Base-by-base conservation (phyloP, 2,329 filamentous ascomycete species). In the Clonostachys byssicola region DNA sequence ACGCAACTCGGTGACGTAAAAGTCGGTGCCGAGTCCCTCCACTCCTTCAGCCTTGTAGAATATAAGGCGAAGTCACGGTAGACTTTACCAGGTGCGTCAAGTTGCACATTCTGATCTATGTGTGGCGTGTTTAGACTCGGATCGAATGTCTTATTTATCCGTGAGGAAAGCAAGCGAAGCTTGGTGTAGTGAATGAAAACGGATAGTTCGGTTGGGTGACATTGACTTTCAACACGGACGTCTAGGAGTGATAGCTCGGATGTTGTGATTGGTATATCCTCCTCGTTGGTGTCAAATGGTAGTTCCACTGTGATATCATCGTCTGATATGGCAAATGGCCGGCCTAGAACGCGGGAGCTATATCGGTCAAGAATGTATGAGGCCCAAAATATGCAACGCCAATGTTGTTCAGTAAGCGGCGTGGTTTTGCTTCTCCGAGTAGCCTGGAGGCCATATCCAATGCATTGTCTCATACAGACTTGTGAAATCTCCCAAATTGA, bases 351-450 rank as follows among this genome's bases (percentile, higher is more conserved):
- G 1, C 62, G 63, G 3, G 70, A 73, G 49, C 65, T 72, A 40
- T 73, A 72, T 16, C 69, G 56, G 47, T 72, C 69, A 14, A 72
- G 64, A 16, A 71, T 59, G 45, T 73, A 73, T 50, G 64, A 70
- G 39, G 68, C 60, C 71, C 71, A 73, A 50, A 73, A 74, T 1
- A 73, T 62, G 2, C 69, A 55, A 1, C 68, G 60, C 38, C 57
- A 60, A 13, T 66, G 57, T 41, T 72, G 68, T 34, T 68, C 62
- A 12, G 63, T 51, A 9, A 70, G 34, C 1, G 60, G 52, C 4
- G 51, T 46, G 1, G 50, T 43, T 3, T 34, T 18, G 2, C 44
- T 44, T 3, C 43, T 34, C 8, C 51, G 50, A 13, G 44, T 47
- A 6, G 49, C 47, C 48, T 70, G 65, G 2, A 71, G 56, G 10